Evolutionary conservation across 2,329 filamentous ascomycete genomes (phyloP), one percentile per base, ranked within the genome.

Genomic region (Rhytidhysteron rufulum): DNA sequence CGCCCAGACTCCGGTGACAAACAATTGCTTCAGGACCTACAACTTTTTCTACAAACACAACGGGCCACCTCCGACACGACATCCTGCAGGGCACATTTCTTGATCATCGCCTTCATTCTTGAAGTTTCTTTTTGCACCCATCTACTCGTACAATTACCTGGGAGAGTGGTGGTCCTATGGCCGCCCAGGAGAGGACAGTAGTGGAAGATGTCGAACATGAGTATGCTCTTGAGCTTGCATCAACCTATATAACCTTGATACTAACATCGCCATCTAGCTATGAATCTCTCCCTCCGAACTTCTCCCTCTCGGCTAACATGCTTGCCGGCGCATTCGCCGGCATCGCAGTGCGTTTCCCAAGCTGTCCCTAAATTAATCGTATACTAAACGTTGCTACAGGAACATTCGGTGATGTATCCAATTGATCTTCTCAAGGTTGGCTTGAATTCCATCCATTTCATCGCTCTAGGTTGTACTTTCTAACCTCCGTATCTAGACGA

Each of bases 341-440:
- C 55, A 94, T 96, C 70, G 88, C 90, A 58, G 88, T 94, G 82
- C 56, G 83, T 59, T n/a, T 18, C 37, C 16, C 8, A 16, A 40
- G 39, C 48, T 44, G n/a, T 34, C 43, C 31, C 34, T 39, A 34
- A 43, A 41, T 40, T 44, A 41, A 39, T 34, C 44, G 30, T 32
- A 39, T 38, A 40, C 43, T 64, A 53, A 48, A 65, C 45, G 36
- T 33, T 51, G 47, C 46, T 35, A 48, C 45, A 96, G 90, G 91
- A 97, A 73, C 91, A 97, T 69, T 94, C 91, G 44, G 90, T 95
- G 58, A 97, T 98, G 93, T 98, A 98, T 65, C 93, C 93, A 16
- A 86, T 98, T 62, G 93, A 98, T 72, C 82, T 95, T 54, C 86
- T 98, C 64, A 98, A 98, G 85, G 93, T 96, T 66, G 50, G 73